phyloP scores from a whole-genome alignment of 2,329 filamentous ascomycete species.

The Botryotinia calthae region DNA sequence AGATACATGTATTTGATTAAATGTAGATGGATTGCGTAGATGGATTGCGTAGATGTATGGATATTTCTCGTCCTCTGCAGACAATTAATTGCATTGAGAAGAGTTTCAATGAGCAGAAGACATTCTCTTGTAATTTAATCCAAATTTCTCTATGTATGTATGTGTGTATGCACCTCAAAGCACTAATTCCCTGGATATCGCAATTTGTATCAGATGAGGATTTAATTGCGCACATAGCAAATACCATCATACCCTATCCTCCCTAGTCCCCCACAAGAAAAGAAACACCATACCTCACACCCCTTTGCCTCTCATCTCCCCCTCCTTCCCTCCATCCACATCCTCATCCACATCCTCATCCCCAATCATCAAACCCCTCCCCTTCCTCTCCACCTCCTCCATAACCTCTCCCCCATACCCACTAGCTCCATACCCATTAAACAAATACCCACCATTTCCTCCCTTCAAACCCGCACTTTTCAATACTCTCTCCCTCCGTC shows the following conservation, averaged over 20 bases:
- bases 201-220: too few species aligned
- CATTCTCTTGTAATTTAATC: too few species aligned
- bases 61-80: too few species aligned
- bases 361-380: background rate
- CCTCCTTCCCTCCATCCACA: background rate
- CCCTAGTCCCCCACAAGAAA: background rate
- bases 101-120: too few species aligned
- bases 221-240: too few species aligned
- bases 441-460: background rate
- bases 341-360: background rate
- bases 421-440: background rate
- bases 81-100: too few species aligned
- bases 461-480: background rate
- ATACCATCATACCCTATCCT: background rate
- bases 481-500: background rate
- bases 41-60: too few species aligned
- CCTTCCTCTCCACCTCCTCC: background rate
- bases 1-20: too few species aligned
- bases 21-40: too few species aligned
- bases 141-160: too few species aligned
- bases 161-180: too few species aligned
- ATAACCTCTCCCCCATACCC: background rate
- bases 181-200: too few species aligned
- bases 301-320: rapidly evolving
- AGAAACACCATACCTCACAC: background rate